phyloP scores from a whole-genome alignment of 2,329 filamentous ascomycete species.

The Monilinia fructicola region DNA sequence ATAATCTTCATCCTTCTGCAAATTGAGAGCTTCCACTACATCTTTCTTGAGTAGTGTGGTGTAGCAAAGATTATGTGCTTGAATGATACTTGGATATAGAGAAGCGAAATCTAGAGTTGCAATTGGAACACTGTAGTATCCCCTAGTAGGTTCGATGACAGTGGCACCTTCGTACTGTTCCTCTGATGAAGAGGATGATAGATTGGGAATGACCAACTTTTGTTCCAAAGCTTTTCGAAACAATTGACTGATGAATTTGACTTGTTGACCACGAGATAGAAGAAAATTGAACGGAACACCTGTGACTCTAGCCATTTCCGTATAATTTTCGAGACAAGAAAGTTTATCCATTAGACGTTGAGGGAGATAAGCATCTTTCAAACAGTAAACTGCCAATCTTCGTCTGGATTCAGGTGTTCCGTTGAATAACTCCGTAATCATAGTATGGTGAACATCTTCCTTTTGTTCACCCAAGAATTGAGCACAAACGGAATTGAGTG shows the following conservation, averaged over 20 bases:
- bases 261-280: slow-evolving; percentile 87
- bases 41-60: slow-evolving; percentile 84
- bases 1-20: slow-evolving; percentile 91
- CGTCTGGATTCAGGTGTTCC: slow-evolving; percentile 90
- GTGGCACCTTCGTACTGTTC: slow-evolving; percentile 98
- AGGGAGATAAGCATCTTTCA: slow-evolving; percentile 96
- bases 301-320: slow-evolving; percentile 99
- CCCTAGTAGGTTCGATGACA: slow-evolving; percentile 91
- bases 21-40: slow-evolving; percentile 69
- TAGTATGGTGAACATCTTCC: slow-evolving; percentile 97
- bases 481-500: slow-evolving; percentile 90
- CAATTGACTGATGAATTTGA: slow-evolving; percentile 96
- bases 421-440: slow-evolving; percentile 98
- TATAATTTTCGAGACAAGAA: slow-evolving; percentile 98
- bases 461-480: slow-evolving; percentile 97
- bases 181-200: slow-evolving; percentile 66
- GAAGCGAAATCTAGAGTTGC: slow-evolving; percentile 98
- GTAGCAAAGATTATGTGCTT: slow-evolving; percentile 97
- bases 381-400: slow-evolving; percentile 88
- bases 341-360: slow-evolving; percentile 95
- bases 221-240: slow-evolving; percentile 94
- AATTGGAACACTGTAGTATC: slow-evolving; percentile 92
- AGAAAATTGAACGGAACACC: slow-evolving; percentile 97
- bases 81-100: slow-evolving; percentile 97
- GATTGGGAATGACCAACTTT: slow-evolving; percentile 89